Evolutionary conservation across 1,139 yeast species (phyloP).

Genomic region (Protomyces gravidus): DNA sequence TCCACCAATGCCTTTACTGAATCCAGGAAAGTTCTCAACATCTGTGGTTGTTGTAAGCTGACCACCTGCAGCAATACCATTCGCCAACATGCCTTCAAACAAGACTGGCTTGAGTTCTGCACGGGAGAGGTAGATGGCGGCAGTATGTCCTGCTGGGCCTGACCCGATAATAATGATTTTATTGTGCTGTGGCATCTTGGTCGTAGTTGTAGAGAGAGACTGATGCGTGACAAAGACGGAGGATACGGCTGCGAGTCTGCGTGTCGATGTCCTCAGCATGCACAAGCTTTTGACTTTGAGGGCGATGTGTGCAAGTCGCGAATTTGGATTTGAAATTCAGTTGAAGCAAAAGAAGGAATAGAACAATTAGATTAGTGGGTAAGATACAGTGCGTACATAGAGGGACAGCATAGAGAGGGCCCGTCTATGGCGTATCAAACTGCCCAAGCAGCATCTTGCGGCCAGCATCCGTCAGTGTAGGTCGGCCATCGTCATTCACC

Average conservation of each 20-base stretch:
- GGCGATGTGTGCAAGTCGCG: too few species aligned
- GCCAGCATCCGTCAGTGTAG: conserved; percentile 25
- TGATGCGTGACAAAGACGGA: not conserved
- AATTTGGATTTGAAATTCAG: too few species aligned
- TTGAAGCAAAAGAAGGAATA: too few species aligned
- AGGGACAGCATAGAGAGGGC: too few species aligned
- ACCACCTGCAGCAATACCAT: conserved; percentile 98
- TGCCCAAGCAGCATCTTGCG: conserved; percentile 17
- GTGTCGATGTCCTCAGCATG: conserved; percentile 1
- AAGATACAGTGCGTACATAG: too few species aligned
- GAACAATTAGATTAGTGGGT: too few species aligned
- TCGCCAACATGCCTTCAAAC: conserved; percentile 94
- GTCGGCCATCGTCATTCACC: conserved; percentile 25
- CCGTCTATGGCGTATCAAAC: not conserved
- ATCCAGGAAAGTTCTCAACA: conserved; percentile 94
- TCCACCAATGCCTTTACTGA: conserved; percentile 92
- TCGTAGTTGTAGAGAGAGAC: not conserved
- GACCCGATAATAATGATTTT: conserved; percentile 44
- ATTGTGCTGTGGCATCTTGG: conserved; percentile 23
- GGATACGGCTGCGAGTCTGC: not conserved
- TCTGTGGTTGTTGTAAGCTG: conserved; percentile 97
- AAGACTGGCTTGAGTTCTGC: conserved; percentile 92
- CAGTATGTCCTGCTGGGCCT: conserved; percentile 99
- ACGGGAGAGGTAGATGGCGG: conserved; percentile 92
- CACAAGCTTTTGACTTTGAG: too few species aligned